A percentile compares a stretch with the other conserved stretches of the same genome.
Conservation (phyloP, 2,329 filamentous ascomycete genomes). For the Scytalidium lignicola region DNA sequence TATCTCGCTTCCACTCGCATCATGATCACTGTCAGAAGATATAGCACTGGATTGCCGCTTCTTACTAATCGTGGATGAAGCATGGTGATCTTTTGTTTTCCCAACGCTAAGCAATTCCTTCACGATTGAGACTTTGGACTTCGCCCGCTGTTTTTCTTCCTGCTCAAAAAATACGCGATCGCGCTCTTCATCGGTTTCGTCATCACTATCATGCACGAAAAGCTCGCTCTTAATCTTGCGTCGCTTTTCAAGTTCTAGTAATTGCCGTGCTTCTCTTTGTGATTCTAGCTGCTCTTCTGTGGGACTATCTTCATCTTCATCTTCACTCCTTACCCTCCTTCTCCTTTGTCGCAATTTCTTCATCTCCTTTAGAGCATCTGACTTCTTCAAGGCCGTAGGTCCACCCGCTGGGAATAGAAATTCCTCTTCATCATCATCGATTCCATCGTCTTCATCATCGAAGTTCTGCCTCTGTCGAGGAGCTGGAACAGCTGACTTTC, state of each 20-base stretch:
- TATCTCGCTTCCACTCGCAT: slow-evolving; percentile 15
- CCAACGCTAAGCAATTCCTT: slow-evolving; percentile 22
- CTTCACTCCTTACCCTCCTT: slow-evolving; percentile 30
- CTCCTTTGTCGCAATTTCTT: slow-evolving; percentile 52
- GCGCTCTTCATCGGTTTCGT: slow-evolving; percentile 77
- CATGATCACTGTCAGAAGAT: slow-evolving; percentile 25
- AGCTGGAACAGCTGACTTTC: slow-evolving; percentile 48
- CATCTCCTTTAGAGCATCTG: slow-evolving; percentile 50
- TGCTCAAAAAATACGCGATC: slow-evolving; percentile 71
- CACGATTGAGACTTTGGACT: slow-evolving; percentile 27
- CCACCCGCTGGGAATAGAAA: slow-evolving; percentile 68
- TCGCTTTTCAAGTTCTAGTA: slow-evolving; percentile 71
- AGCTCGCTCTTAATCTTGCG: slow-evolving; percentile 78
- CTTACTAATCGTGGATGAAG: slow-evolving; percentile 5
- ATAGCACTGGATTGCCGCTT: slow-evolving; percentile 14
- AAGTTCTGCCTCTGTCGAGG: slow-evolving; percentile 55
- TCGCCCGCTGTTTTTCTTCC: slow-evolving; percentile 63
- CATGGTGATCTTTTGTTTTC: slow-evolving; percentile 8
- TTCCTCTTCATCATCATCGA: slow-evolving; percentile 46
- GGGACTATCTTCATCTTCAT: slow-evolving; percentile 38
- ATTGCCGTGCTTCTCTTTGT: slow-evolving; percentile 52
- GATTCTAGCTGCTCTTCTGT: slow-evolving; percentile 60
- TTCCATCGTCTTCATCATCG: slow-evolving; percentile 64
- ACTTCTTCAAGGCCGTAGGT: slow-evolving; percentile 51
- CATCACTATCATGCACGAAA: slow-evolving; percentile 79